A percentile compares a stretch with the other conserved stretches of the same genome.
phyloP scores from a whole-genome alignment of 495 filamentous ascomycete genomes.

The Acidiella bohemica region DNA sequence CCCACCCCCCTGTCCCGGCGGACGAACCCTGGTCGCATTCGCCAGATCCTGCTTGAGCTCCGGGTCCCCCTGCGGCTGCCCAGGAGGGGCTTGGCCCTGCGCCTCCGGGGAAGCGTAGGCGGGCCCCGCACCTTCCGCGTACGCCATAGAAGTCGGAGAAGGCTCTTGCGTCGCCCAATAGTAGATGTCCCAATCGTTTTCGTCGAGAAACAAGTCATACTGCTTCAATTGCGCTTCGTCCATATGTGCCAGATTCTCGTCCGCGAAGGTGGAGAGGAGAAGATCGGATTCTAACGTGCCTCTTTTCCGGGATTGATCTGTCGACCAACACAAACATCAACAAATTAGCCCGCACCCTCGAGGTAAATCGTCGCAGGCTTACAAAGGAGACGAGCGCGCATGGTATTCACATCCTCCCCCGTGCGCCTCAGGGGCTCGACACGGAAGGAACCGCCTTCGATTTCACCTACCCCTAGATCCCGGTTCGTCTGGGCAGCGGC shows the following conservation, averaged over 20 bases:
- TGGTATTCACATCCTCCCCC: slow-evolving; percentile 70
- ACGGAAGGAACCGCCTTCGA: slow-evolving; percentile 75
- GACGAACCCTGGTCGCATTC: slow-evolving; percentile 13
- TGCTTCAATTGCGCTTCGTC: slow-evolving; percentile 54
- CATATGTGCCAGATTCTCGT: slow-evolving; percentile 63
- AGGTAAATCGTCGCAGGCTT: slow-evolving; percentile 31
- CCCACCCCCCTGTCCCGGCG: slow-evolving; percentile 65
- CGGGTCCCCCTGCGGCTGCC: slow-evolving; percentile 8
- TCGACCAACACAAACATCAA: slow-evolving; percentile 1
- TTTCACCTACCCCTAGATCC: slow-evolving; percentile 84
- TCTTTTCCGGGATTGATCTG: slow-evolving; percentile 93
- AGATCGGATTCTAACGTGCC: slow-evolving; percentile 93
- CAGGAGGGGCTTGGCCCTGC: slow-evolving; percentile 27
- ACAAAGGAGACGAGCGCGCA: slow-evolving; percentile 83
- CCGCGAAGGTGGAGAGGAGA: slow-evolving; percentile 88
- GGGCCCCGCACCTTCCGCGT: slow-evolving; percentile 27
- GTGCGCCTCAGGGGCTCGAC: slow-evolving; percentile 72
- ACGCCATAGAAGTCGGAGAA: slow-evolving; percentile 33
- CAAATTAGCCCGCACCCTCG: slow-evolving; percentile 4
- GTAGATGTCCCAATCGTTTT: slow-evolving; percentile 99
- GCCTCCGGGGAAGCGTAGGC: slow-evolving; percentile 25
- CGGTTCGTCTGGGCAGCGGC: slow-evolving; percentile 36
- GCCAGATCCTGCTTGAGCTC: no score
- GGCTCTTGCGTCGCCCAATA: slow-evolving; percentile 98
- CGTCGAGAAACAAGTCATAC: slow-evolving; percentile 90